Conservation (phyloP, 495 filamentous ascomycete species). For the Pseudotulostoma volvatum region DNA sequence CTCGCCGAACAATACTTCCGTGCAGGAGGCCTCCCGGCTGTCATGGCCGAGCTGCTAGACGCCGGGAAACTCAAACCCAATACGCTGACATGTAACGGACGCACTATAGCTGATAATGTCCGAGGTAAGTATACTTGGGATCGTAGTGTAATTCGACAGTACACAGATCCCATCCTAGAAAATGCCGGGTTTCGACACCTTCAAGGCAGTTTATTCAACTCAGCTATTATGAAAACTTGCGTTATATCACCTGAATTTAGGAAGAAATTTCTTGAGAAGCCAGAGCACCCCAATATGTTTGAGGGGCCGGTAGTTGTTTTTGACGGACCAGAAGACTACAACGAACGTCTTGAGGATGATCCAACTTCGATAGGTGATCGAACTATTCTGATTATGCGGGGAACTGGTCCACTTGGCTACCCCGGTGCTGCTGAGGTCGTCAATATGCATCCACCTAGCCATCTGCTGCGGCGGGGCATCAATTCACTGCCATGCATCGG, state of each 20-base stretch:
- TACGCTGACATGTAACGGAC: slow-evolving; percentile 28
- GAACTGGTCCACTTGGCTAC: slow-evolving; percentile 35
- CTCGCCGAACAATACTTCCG: slow-evolving; percentile 38
- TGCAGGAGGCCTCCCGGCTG: slow-evolving; percentile 36
- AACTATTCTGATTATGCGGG: slow-evolving; percentile 38
- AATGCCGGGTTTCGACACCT: slow-evolving; percentile 37
- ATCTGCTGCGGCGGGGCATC: slow-evolving; percentile 28
- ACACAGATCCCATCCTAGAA: slow-evolving; percentile 27
- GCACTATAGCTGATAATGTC: slow-evolving; percentile 25
- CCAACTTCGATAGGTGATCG: slow-evolving; percentile 28
- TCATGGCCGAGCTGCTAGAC: slow-evolving; percentile 36
- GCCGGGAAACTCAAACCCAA: slow-evolving; percentile 25
- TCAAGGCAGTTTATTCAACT: slow-evolving; percentile 34
- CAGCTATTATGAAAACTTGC: slow-evolving; percentile 41
- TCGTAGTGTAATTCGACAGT: slow-evolving; percentile 27
- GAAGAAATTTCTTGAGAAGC: slow-evolving; percentile 29
- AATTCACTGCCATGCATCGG: slow-evolving; percentile 38
- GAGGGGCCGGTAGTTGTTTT: slow-evolving; percentile 35
- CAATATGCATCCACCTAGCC: slow-evolving; percentile 37
- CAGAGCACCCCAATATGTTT: slow-evolving; percentile 35
- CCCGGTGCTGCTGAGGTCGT: slow-evolving; percentile 41
- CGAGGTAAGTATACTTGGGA: slow-evolving; percentile 28
- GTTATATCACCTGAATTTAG: slow-evolving; percentile 35
- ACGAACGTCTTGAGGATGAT: slow-evolving; percentile 29
- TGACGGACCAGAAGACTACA: slow-evolving; percentile 38